phyloP scores from a whole-genome alignment of 768 basidiomycete genomes.

The Piloderma croceum region DNA sequence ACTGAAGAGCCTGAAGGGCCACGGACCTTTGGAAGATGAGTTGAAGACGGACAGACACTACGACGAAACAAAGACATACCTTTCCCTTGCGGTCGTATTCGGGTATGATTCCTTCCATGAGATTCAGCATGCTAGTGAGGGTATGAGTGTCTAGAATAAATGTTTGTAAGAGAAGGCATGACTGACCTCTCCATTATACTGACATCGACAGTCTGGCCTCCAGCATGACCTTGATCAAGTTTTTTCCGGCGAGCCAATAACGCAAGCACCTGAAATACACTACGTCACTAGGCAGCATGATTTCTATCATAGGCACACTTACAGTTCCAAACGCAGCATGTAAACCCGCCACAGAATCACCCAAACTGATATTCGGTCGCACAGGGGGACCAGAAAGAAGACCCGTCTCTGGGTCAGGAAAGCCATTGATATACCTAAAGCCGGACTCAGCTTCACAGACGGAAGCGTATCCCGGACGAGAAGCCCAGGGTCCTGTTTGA shows the following conservation, averaged over 20 bases:
- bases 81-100: constrained; percentile 70
- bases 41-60: not conserved
- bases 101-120: constrained; percentile 75
- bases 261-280: constrained; percentile 46
- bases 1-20: constrained; percentile 72
- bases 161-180: not conserved
- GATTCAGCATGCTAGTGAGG: constrained; percentile 55
- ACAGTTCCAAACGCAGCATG: constrained; percentile 74
- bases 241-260: constrained; percentile 43
- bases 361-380: constrained; percentile 66
- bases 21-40: constrained; percentile 38
- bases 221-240: constrained; percentile 21
- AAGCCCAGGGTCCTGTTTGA: constrained; percentile 69
- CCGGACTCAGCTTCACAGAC: constrained; percentile 75
- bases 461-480: constrained; percentile 65
- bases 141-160: not conserved
- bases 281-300: not conserved
- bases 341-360: constrained; percentile 66
- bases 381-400: constrained; percentile 57
- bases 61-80: constrained; percentile 24
- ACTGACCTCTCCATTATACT: constrained; percentile 68
- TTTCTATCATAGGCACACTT: constrained; percentile 14
- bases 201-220: constrained; percentile 61
- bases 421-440: constrained; percentile 68
- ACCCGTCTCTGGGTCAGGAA: constrained; percentile 48